A percentile compares a stretch with the other conserved stretches of the same genome.
These are phyloP conservation scores for Aegle marmelos DNA, from an alignment of 345 rosid genomes.

Conservation along the genomic window DNA sequence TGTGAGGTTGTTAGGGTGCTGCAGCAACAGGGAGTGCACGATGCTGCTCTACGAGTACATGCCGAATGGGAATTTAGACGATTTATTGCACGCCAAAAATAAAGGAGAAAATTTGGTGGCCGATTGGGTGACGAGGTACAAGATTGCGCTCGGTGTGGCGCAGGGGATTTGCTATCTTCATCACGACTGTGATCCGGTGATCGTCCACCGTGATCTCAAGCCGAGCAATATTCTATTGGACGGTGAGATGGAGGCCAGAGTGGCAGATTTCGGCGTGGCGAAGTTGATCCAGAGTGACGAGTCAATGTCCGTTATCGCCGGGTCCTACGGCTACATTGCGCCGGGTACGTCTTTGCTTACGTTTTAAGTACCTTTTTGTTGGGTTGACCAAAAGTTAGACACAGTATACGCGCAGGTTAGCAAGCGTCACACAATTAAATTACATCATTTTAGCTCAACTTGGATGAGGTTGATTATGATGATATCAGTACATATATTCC, in stretches of 20 bases:
- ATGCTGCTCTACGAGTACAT: slow-evolving; percentile 94
- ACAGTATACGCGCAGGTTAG: slow-evolving; percentile 1
- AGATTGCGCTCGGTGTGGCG: slow-evolving; percentile 93
- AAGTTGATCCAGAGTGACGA: slow-evolving; percentile 83
- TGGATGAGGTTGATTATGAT: too few relatives aligned
- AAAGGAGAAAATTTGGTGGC: slow-evolving; percentile 65
- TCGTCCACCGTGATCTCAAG: slow-evolving; percentile 94
- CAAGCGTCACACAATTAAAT: background rate
- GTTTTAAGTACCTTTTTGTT: background rate
- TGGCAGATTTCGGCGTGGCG: slow-evolving; percentile 97
- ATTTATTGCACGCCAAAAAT: slow-evolving; percentile 70
- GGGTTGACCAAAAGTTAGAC: slow-evolving; percentile 13
- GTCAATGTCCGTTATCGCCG: slow-evolving; percentile 99
- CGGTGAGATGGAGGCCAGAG: slow-evolving; percentile 93
- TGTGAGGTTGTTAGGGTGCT: slow-evolving; percentile 84
- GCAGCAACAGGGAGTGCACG: slow-evolving; percentile 86
- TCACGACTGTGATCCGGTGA: slow-evolving; percentile 96
- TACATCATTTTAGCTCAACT: too few relatives aligned
- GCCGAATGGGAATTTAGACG: slow-evolving; percentile 91
- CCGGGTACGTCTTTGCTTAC: slow-evolving; percentile 53
- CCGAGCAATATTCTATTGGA: slow-evolving; percentile 89
- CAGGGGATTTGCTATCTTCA: slow-evolving; percentile 98
- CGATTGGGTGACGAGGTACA: slow-evolving; percentile 81
- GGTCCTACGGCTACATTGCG: slow-evolving; percentile 98
- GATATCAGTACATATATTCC: too few relatives aligned